Percentiles rank a stretch among this genome's conserved stretches.
phyloP scores from a whole-genome alignment of 352 stramenopile genomes.

The Phytophthora sp. region DNA sequence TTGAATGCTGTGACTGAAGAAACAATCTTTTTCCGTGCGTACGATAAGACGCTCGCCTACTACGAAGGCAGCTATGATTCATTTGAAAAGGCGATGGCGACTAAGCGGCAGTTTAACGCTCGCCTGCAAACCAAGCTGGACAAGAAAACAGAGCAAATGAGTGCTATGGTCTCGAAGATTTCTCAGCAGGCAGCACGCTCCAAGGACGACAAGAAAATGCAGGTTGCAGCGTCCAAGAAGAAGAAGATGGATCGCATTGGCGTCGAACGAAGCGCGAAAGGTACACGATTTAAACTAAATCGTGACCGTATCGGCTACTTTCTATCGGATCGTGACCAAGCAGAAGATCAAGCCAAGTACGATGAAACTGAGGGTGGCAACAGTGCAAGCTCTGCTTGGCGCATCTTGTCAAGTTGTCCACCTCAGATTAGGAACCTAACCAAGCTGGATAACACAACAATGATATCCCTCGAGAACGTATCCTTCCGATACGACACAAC shows the following conservation, averaged over 20 bases:
- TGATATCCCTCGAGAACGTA: slow-evolving; percentile 61
- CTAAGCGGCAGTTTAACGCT: slow-evolving; percentile 56
- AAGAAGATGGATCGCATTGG: slow-evolving; percentile 75
- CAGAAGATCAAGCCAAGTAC: slow-evolving; percentile 52
- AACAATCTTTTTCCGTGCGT: slow-evolving; percentile 62
- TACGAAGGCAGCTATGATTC: slow-evolving; percentile 69
- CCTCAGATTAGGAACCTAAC: slow-evolving; percentile 65
- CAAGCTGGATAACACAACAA: slow-evolving; percentile 51
- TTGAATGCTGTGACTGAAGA: slow-evolving; percentile 90
- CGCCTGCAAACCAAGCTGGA: slow-evolving; percentile 55
- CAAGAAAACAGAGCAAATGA: slow-evolving; percentile 62
- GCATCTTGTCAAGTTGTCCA: slow-evolving; percentile 44
- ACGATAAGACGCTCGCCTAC: slow-evolving; percentile 64
- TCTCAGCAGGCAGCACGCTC: slow-evolving; percentile 42
- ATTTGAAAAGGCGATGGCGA: slow-evolving; percentile 55
- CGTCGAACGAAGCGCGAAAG: slow-evolving; percentile 56
- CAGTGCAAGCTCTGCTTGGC: slow-evolving; percentile 41
- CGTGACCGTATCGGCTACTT: slow-evolving; percentile 55
- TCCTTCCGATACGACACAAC: slow-evolving; percentile 48
- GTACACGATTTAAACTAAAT: slow-evolving; percentile 65
- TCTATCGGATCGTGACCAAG: slow-evolving; percentile 33
- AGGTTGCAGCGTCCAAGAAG: slow-evolving; percentile 66
- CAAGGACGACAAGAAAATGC: slow-evolving; percentile 71
- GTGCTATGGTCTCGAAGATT: slow-evolving; percentile 56
- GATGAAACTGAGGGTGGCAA: slow-evolving; percentile 36